Conservation (phyloP, 176 grass and related monocot species). For the Raddia guianensis region DNA sequence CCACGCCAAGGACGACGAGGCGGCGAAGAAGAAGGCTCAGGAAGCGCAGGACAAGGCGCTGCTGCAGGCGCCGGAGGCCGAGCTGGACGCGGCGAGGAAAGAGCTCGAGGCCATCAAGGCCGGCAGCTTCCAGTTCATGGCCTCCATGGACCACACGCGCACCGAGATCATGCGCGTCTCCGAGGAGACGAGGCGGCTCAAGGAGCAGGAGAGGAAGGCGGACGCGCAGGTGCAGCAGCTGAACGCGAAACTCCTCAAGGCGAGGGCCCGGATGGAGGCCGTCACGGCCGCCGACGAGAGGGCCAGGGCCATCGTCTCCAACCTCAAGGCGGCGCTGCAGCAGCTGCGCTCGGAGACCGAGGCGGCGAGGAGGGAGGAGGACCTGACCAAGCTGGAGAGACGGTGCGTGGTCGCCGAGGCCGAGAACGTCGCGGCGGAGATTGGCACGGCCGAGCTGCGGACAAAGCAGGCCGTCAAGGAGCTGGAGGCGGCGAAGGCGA, state of each 20-base stretch:
- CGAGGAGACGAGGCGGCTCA: slow-evolving; percentile 53
- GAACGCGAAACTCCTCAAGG: slow-evolving; percentile 82
- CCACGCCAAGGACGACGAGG: not conserved
- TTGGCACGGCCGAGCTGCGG: slow-evolving; percentile 42
- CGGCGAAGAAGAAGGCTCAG: no score
- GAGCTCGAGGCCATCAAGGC: slow-evolving; percentile 76
- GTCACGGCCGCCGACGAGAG: slow-evolving; percentile 57
- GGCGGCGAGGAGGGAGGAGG: slow-evolving; percentile 55
- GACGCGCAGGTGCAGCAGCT: slow-evolving; percentile 69
- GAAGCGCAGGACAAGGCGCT: slow-evolving; percentile 24
- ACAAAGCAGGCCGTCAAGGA: slow-evolving; percentile 46
- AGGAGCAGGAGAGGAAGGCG: slow-evolving; percentile 55
- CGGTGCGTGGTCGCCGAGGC: slow-evolving; percentile 44
- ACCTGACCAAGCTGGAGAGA: slow-evolving; percentile 49
- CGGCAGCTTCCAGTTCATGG: slow-evolving; percentile 75
- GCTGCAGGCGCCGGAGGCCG: slow-evolving; percentile 51
- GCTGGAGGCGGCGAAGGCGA: slow-evolving; percentile 63
- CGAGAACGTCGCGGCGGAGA: slow-evolving; percentile 37
- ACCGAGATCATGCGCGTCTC: slow-evolving; percentile 57
- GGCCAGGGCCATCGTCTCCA: slow-evolving; percentile 60
- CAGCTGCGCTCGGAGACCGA: slow-evolving; percentile 63
- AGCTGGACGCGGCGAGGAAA: slow-evolving; percentile 58
- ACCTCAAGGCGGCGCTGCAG: slow-evolving; percentile 60
- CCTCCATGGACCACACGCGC: slow-evolving; percentile 76
- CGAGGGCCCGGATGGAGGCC: slow-evolving; percentile 58